Percentiles rank a stretch among this genome's conserved stretches.
These are phyloP conservation scores for Dimargaris cristalligena DNA, from an alignment of 192 early-diverging fungal species.

Conservation along the genomic window DNA sequence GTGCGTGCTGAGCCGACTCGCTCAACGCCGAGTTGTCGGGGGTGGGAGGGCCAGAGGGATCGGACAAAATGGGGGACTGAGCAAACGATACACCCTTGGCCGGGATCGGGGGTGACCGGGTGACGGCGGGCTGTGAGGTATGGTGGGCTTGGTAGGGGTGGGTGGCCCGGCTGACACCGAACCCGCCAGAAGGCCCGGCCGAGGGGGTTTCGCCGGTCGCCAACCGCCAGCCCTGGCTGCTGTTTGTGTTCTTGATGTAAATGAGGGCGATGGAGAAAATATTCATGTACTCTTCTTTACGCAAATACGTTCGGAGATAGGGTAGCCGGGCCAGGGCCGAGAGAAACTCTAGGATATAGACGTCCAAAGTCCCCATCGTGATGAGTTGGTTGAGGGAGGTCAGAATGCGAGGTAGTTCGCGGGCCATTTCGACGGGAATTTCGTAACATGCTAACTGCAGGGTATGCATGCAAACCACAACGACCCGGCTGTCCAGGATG, in stretches of 20 bases:
- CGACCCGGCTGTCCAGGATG: constrained; percentile 9
- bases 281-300: constrained; percentile 56
- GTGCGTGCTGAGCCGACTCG: constrained; percentile 28
- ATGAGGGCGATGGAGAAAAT: constrained; percentile 85
- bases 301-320: constrained; percentile 62
- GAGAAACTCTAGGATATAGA: constrained; percentile 83
- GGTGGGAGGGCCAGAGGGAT: no score
- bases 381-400: constrained; percentile 67
- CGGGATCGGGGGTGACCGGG: constrained; percentile 14
- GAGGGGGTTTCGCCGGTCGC: constrained; percentile 15
- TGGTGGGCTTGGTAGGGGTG: constrained; percentile 9
- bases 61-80: constrained; percentile 12
- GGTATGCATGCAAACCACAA: constrained; percentile 10
- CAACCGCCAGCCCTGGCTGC: constrained; percentile 20
- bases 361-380: constrained; percentile 53
- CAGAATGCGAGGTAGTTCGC: constrained; percentile 49
- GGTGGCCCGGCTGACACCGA: constrained; percentile 8
- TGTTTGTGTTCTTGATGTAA: constrained; percentile 53
- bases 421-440: constrained; percentile 48
- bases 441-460: constrained; percentile 10
- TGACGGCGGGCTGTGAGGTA: constrained; percentile 13
- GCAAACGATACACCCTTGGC: background rate
- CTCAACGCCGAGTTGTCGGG: no score
- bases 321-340: constrained; percentile 70
- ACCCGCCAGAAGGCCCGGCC: no score